Base-by-base conservation (phyloP, 768 basidiomycete species). In the Pleurotus tuber-regium region DNA sequence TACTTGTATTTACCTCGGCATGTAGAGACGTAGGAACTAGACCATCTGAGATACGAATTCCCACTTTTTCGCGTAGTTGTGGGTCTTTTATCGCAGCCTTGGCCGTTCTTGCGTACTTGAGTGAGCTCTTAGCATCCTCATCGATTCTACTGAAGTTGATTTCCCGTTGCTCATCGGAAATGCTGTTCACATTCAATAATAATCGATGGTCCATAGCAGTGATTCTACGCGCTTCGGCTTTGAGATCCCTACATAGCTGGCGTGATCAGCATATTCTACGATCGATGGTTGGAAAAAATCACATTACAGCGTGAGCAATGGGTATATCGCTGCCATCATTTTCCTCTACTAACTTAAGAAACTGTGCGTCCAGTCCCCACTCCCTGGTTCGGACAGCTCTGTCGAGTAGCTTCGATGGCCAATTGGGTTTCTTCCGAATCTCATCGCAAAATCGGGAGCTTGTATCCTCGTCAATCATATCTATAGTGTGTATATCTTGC, bases 1-100 rank as follows among this genome's bases (percentile, higher is more conserved):
- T 33, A 48, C 14, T 2, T n/a, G 23, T 25, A 25, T 12, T 38
- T n/a, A 55, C 56, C 40, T 57, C 56, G 2, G 28, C 31, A 42
- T 57, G 56, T 28, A 57, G 24, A 18, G 56, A 54, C 2, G 10
- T n/a, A 3, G 56, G 56, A 24, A 57, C 53, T 5, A 54, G 23
- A 16, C 38, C 48, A 36, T 57, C 56, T 3, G 53, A 43, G 4
- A 54, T 33, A 33, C 8, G 36, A 11, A 54, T 31, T 8, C 52
- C 52, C 6, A 50, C 48, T 18, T 51, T 38, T 14, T 44, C 18
- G 9, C 18, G 11, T 14, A 51, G 38, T 21, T 11, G 11, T 14
- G 38, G 40, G 9, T 21, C 14, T 12, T 24, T 1, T 10, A 51
- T 21, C 14, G 38, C 21, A 19, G 9, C 1, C 21, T 42, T 24